These are phyloP conservation scores for Zhuliangozyma parablackwelliae DNA, from an alignment of 1,139 yeast genomes.

Conservation along the genomic window DNA sequence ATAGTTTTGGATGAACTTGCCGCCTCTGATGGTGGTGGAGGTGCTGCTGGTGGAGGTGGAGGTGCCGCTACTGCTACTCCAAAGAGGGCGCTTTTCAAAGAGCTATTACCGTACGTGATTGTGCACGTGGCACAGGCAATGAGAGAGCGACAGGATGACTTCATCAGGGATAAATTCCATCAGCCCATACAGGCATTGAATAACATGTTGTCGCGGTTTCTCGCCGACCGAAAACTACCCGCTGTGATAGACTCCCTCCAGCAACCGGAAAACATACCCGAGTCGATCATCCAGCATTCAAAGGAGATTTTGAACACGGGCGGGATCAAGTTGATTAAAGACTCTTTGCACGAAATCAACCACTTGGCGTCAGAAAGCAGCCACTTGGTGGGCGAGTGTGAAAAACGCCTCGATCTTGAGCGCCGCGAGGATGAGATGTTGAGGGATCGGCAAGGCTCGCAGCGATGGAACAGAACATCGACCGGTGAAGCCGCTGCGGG, in stretches of 20 bases:
- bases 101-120: constrained; percentile 61
- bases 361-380: constrained; percentile 37
- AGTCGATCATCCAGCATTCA: constrained; percentile 49
- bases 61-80: constrained; percentile 4
- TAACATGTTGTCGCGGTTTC: constrained; percentile 39
- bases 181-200: constrained; percentile 52
- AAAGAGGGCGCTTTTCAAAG: constrained; percentile 40
- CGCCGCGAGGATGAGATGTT: constrained; percentile 52
- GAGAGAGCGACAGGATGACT: constrained; percentile 59
- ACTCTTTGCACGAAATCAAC: constrained; percentile 43
- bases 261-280: constrained; percentile 62
- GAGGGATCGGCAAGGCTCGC: constrained; percentile 43
- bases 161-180: constrained; percentile 46
- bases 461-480: constrained; percentile 44
- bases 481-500: constrained; percentile 37
- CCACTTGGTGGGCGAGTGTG: constrained; percentile 40
- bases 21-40: no score
- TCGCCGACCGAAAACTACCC: constrained; percentile 49
- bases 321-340: constrained; percentile 43
- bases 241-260: constrained; percentile 62
- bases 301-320: constrained; percentile 54
- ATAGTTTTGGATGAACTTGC: constrained; percentile 30
- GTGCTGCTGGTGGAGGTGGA: no score
- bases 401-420: constrained; percentile 47
- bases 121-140: constrained; percentile 68